These are phyloP conservation scores for Desmodesmus armatus DNA, from an alignment of 139 green algal species.

Conservation along the genomic window DNA sequence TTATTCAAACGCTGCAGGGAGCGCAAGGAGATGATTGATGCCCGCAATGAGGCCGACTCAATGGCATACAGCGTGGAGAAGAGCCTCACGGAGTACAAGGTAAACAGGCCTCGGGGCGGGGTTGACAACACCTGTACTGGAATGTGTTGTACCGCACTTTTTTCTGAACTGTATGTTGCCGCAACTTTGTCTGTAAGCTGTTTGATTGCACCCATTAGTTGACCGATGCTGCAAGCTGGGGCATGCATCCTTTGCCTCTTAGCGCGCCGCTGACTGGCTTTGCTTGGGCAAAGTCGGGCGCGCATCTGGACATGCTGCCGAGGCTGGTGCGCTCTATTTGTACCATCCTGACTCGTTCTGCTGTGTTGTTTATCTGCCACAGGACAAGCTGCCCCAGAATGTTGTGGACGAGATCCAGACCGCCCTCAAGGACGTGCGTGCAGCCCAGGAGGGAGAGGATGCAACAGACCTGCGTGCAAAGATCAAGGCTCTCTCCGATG, in stretches of 20 bases:
- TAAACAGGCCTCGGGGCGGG: too few relatives aligned
- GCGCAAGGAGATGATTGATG: conserved; percentile 96
- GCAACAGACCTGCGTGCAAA: conserved; percentile 74
- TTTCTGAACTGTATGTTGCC: too few relatives aligned
- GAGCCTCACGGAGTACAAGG: conserved; percentile 94
- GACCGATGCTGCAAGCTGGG: too few relatives aligned
- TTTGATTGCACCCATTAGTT: too few relatives aligned
- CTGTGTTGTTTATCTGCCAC: neutral
- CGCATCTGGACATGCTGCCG: too few relatives aligned
- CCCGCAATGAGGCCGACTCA: conserved; percentile 93
- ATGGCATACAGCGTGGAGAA: conserved; percentile 93
- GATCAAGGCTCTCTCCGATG: conserved; percentile 85
- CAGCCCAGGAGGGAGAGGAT: conserved; percentile 69
- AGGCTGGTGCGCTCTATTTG: neutral
- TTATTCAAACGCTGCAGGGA: too few relatives aligned
- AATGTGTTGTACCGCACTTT: too few relatives aligned
- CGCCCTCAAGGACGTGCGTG: conserved; percentile 80
- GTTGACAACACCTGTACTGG: too few relatives aligned
- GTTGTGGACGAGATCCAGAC: conserved; percentile 91
- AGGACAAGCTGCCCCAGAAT: conserved; percentile 70
- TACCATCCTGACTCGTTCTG: neutral
- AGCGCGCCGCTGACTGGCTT: neutral
- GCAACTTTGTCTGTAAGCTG: too few relatives aligned
- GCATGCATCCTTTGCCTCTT: too few relatives aligned
- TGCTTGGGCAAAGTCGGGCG: neutral